Percentiles rank a stretch among this genome's conserved stretches.
Evolutionary conservation across 805 yeast genomes (phyloP).

Genomic region (Teunomyces funiuensis): DNA sequence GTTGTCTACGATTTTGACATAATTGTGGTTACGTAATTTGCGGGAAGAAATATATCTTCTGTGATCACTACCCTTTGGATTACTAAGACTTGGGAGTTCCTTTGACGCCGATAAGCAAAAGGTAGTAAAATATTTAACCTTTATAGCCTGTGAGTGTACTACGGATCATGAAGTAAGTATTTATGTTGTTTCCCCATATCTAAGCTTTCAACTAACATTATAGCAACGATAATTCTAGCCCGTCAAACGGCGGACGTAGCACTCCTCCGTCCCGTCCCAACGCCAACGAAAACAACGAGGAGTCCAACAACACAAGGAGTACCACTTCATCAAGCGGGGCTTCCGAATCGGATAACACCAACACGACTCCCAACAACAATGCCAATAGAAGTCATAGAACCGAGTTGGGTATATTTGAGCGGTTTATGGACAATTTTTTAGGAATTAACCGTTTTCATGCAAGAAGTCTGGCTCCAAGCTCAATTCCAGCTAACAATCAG

Average conservation of each 20-base stretch:
- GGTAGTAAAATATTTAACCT: not conserved
- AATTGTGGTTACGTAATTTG: conserved; percentile 2
- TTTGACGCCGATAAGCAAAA: not conserved
- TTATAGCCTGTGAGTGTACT: not conserved
- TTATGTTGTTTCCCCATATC: no score
- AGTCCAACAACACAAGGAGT: not conserved
- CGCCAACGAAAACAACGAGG: not conserved
- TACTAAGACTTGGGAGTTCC: not conserved
- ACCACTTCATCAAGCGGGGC: not conserved
- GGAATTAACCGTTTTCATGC: conserved; percentile 9
- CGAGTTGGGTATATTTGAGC: conserved; percentile 20
- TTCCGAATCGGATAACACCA: not conserved
- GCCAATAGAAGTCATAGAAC: conserved; percentile 7
- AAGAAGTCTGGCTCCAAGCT: not conserved
- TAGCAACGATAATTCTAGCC: not conserved
- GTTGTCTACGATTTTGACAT: not conserved
- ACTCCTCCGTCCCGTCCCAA: not conserved
- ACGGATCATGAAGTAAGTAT: conserved; percentile 1
- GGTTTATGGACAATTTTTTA: conserved; percentile 23
- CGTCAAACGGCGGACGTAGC: not conserved
- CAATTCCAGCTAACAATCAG: not conserved
- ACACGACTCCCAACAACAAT: not conserved
- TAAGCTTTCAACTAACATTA: not conserved
- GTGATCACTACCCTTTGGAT: conserved; percentile 2
- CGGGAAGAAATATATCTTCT: not conserved